Base-by-base conservation (phyloP, 2,329 filamentous ascomycete species). In the Fusarium phyllophilum region DNA sequence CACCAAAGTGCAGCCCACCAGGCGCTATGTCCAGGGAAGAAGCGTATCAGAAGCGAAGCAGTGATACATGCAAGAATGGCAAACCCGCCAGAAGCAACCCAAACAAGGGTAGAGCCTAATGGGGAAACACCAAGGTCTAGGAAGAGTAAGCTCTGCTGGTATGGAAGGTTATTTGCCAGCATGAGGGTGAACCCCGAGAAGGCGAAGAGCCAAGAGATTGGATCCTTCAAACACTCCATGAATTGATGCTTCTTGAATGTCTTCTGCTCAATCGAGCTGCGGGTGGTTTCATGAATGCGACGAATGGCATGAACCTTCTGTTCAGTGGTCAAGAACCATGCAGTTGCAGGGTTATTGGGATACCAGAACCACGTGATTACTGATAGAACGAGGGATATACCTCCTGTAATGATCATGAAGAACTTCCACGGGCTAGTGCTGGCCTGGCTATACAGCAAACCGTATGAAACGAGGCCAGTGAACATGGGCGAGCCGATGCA, bases 1-100 rank as follows among this genome's bases (percentile, higher is more conserved):
- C 75, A 77, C 75, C 73, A 77, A 1, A 76, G 60, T 8, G 58
- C 57, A 1, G 72, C 72, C 72, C 75, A 77, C 34, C 59, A 74
- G 29, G 76, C 76, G 22, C 65, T 75, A 49, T 71, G 69, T 4
- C 67, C 63, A 5, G 73, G 72, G 11, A 75, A 68, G 51, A 65
- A 61, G 6, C 64, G 62, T 29, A 77, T 62, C 7, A 71, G 62
- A 20, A 77, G 22, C 6, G 74, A 70, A 6, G 73, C 76, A 1
- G 72, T 45, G 9, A 76, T 70, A 31, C 73, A 75, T 15, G 57
- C 61, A 9, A 42, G 58, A 20, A 61, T 61, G 1, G 58, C 58
- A 18, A 61, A 61, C 0, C 58, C 58, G 1, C 58, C 58, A n/a
- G 58, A 61, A 7, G 58, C 58, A 6, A 61, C 58, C 58, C 58